phyloP scores from a whole-genome alignment of 2,329 filamentous ascomycete genomes.

The Karstenula rhodostoma region DNA sequence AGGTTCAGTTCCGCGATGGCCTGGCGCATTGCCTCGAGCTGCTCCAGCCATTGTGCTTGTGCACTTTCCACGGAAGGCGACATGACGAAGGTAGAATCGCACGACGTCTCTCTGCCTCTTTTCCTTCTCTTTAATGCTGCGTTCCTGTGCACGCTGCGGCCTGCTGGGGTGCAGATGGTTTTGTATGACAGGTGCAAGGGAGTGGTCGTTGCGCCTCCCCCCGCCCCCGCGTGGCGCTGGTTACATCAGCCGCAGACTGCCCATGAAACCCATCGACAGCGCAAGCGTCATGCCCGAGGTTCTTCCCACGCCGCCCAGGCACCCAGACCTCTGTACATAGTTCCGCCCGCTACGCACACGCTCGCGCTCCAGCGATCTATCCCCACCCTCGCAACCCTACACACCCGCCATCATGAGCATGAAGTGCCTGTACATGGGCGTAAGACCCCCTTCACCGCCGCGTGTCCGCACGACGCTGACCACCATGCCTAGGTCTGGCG shows the following conservation, averaged over 20 bases:
- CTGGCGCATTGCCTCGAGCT: slow-evolving; percentile 84
- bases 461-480: slow-evolving; percentile 21
- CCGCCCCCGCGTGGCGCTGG: slow-evolving; percentile 30
- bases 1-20: slow-evolving; percentile 78
- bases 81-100: slow-evolving; percentile 37
- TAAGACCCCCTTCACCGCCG: slow-evolving; percentile 57
- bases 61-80: slow-evolving; percentile 50
- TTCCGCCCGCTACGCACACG: neutral
- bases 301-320: slow-evolving; percentile 10
- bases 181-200: neutral
- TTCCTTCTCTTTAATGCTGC: neutral
- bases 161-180: neutral
- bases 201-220: slow-evolving; percentile 26
- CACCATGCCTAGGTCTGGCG: slow-evolving; percentile 63
- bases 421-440: slow-evolving; percentile 89
- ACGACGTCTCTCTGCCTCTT: neutral
- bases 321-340: slow-evolving; percentile 1
- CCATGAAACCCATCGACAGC: slow-evolving; percentile 7
- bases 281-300: slow-evolving; percentile 10
- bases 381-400: neutral
- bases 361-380: neutral
- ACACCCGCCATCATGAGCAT: slow-evolving; percentile 57
- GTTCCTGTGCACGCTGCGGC: neutral
- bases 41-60: slow-evolving; percentile 80
- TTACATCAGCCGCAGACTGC: slow-evolving; percentile 29